Conservation (phyloP, 139 green algal genomes). For the Asterochloris sp. region DNA sequence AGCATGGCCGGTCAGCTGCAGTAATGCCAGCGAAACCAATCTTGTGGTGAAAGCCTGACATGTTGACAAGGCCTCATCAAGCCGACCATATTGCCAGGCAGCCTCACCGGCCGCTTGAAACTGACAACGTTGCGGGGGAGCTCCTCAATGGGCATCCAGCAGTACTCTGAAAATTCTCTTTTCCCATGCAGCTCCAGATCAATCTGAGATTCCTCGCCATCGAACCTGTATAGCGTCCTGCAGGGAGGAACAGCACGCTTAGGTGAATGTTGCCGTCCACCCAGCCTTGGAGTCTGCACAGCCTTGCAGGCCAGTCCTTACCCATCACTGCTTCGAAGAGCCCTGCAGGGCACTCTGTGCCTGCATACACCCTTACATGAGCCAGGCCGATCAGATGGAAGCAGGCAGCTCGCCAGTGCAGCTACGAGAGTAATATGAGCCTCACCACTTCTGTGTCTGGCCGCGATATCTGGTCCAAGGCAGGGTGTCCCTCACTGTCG, state of each 20-base stretch:
- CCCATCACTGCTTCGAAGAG: neutral
- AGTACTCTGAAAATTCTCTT: conserved; percentile 45
- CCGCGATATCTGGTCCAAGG: conserved; percentile 33
- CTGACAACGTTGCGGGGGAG: conserved; percentile 19
- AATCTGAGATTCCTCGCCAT: conserved; percentile 42
- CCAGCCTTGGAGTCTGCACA: neutral
- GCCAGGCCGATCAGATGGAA: neutral
- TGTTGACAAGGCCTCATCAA: neutral
- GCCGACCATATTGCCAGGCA: neutral
- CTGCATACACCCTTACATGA: neutral
- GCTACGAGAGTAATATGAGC: neutral
- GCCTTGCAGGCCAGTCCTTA: neutral
- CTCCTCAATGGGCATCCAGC: conserved; percentile 34
- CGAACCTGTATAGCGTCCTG: conserved; percentile 42
- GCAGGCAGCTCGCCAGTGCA: neutral
- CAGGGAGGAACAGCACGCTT: neutral
- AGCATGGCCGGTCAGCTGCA: neutral
- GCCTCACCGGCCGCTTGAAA: neutral
- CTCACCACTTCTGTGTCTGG: conserved; percentile 50
- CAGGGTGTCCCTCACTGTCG: conserved; percentile 17
- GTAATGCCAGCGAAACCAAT: neutral
- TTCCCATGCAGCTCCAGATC: conserved; percentile 30
- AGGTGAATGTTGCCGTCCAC: neutral
- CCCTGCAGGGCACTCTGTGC: neutral
- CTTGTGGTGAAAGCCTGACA: neutral